Evolutionary conservation across 768 basidiomycete genomes (phyloP).

Genomic region (Tulasnella sp.): DNA sequence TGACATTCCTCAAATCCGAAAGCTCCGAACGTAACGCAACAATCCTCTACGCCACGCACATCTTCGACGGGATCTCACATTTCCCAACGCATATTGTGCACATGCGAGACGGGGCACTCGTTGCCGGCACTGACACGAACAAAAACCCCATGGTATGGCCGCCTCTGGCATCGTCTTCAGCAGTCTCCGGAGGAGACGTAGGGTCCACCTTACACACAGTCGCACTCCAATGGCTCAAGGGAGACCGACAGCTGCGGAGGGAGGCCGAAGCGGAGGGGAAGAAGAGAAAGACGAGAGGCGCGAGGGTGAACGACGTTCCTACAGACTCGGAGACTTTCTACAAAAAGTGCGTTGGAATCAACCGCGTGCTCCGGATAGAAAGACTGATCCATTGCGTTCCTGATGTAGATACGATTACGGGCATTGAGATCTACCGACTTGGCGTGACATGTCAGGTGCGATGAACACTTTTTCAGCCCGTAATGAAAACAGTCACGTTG

Average conservation of each 20-base stretch:
- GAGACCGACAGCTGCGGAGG: conserved; percentile 60
- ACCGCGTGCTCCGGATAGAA: too few relatives aligned
- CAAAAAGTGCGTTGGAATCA: conserved; percentile 48
- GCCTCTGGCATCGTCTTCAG: conserved; percentile 5
- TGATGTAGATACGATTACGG: conserved; percentile 40
- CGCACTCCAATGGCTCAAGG: conserved; percentile 78
- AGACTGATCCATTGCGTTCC: conserved; percentile 14
- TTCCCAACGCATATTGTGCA: conserved; percentile 93
- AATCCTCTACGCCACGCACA: conserved; percentile 92
- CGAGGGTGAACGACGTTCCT: conserved; percentile 44
- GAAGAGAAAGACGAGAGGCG: conserved; percentile 44
- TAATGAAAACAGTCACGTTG: too few relatives aligned
- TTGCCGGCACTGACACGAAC: too few relatives aligned
- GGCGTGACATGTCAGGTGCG: too few relatives aligned
- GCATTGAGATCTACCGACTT: conserved; percentile 16
- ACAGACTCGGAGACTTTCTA: conserved; percentile 79
- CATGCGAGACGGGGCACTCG: conserved; percentile 72
- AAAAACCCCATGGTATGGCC: conserved; percentile 64
- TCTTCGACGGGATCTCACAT: conserved; percentile 82
- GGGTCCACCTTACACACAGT: conserved; percentile 47
- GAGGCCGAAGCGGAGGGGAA: conserved; percentile 46
- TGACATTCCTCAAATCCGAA: conserved; percentile 76
- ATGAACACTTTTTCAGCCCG: too few relatives aligned
- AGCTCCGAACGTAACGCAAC: conserved; percentile 72
- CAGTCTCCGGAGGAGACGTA: conserved; percentile 16